Base-by-base conservation (phyloP, 352 stramenopile species). In the Pythium phragmitis region DNA sequence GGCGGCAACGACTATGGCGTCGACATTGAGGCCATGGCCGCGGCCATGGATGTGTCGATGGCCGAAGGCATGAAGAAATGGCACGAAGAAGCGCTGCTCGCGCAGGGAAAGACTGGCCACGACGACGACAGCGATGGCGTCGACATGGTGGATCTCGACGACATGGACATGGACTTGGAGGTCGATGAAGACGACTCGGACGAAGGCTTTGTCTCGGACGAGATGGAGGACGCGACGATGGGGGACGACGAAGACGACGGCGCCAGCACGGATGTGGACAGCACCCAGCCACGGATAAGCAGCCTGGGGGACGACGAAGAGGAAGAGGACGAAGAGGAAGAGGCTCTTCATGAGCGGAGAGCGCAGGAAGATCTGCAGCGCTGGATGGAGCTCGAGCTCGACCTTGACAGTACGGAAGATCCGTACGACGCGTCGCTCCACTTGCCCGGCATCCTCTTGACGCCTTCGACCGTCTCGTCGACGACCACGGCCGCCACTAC, bases 361-460 rank as follows among this genome's bases (percentile, higher is more conserved):
- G 52, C 51, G 4, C 53, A 65, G 21, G 64, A 70, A 50, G 64
- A 70, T 51, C 26, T 70, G 41, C 64, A 70, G 64, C 65, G 58
- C 2, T 71, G 65, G 65, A 71, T 71, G 65, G 65, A 71, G 59
- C 52, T 71, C 45, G 65, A 71, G 48, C 52, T 71, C 3, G 65
- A 71, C 28, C 49, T 71, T 23, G 65, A 71, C 47, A 57, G 28
- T 30, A 67, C 57, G 11, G 55, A 54, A 12, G 65, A 71, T 46
- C 65, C 65, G 28, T 71, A 71, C 58, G 65, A 71, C 34, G 58
- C 58, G 16, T 55, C 65, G 58, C 43, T 71, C 34, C 65, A 71
- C 46, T 43, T 71, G 19, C 55, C 65, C 3, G 52, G 43, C 37
- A 39, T 52, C 2, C 17, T 17, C 0, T 2, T 28, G 19, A 0